Conservation (phyloP, 177 flowering plant species). For the Vitis hybrid region DNA sequence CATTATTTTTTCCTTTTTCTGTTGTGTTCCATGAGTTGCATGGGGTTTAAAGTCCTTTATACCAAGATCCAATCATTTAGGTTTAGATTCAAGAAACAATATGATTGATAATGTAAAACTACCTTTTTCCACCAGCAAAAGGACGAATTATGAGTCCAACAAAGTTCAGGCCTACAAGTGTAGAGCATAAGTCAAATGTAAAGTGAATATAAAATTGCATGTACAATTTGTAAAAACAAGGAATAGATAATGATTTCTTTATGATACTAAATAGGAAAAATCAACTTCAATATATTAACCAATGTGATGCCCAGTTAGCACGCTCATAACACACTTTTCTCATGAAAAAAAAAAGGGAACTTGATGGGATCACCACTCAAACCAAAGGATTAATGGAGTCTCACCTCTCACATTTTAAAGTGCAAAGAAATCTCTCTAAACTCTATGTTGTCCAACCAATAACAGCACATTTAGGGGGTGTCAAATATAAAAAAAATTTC, state of each 20-base stretch:
- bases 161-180: not conserved
- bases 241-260: not conserved
- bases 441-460: too few species aligned
- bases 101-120: not conserved
- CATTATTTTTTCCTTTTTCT: too few species aligned
- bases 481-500: too few species aligned
- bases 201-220: not conserved
- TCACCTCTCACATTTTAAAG: not conserved
- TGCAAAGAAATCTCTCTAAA: not conserved
- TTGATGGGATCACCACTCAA: not conserved
- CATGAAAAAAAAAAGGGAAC: too few species aligned
- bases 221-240: not conserved
- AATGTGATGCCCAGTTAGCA: not conserved
- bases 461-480: too few species aligned
- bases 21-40: not conserved
- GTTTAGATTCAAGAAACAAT: not conserved
- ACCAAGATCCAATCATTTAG: too few species aligned
- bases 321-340: not conserved
- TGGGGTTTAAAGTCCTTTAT: not conserved
- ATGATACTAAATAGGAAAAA: not conserved
- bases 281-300: not conserved
- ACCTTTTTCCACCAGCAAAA: constrained; percentile 1
- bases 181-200: not conserved
- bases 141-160: not conserved
- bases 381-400: not conserved